Evolutionary conservation across 495 filamentous ascomycete genomes (phyloP).

Genomic region (Aspergillus nidulans): DNA sequence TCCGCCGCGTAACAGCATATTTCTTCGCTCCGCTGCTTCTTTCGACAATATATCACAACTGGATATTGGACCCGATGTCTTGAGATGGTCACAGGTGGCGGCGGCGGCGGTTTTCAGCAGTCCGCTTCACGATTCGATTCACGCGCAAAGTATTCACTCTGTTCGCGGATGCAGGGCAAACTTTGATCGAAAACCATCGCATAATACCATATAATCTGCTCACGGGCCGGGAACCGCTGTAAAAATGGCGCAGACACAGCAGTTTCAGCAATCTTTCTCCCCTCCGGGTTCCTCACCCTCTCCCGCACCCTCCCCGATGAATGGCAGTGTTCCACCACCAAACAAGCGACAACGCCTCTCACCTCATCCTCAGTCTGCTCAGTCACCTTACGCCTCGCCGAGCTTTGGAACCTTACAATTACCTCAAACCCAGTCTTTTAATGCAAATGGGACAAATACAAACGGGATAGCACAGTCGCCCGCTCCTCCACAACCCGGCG

Average conservation of each 20-base stretch:
- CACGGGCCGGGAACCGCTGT: conserved; percentile 9
- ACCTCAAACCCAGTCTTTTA: conserved; percentile 27
- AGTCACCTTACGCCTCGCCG: conserved; percentile 48
- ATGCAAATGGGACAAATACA: conserved; percentile 35
- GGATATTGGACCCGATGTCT: conserved; percentile 22
- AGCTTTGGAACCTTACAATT: conserved; percentile 44
- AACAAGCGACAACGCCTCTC: conserved; percentile 67
- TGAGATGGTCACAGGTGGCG: conserved; percentile 46
- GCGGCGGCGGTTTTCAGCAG: conserved; percentile 40
- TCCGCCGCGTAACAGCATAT: conserved; percentile 10
- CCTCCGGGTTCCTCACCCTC: conserved; percentile 52
- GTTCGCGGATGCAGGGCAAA: conserved; percentile 20
- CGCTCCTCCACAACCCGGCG: conserved; percentile 40
- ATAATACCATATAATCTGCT: neutral
- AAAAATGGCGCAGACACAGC: conserved; percentile 63
- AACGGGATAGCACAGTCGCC: conserved; percentile 33
- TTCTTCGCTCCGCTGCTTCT: neutral
- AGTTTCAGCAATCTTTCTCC: conserved; percentile 49
- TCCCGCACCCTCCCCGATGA: conserved; percentile 40
- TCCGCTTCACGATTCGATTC: conserved; percentile 35
- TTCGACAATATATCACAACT: neutral
- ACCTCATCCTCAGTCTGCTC: conserved; percentile 50
- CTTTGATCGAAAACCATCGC: conserved; percentile 2
- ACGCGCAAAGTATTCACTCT: conserved; percentile 35
- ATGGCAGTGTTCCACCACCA: conserved; percentile 44